These are phyloP conservation scores for Aspergillus mulundensis DNA, from an alignment of 495 filamentous ascomycete species.

Conservation along the genomic window DNA sequence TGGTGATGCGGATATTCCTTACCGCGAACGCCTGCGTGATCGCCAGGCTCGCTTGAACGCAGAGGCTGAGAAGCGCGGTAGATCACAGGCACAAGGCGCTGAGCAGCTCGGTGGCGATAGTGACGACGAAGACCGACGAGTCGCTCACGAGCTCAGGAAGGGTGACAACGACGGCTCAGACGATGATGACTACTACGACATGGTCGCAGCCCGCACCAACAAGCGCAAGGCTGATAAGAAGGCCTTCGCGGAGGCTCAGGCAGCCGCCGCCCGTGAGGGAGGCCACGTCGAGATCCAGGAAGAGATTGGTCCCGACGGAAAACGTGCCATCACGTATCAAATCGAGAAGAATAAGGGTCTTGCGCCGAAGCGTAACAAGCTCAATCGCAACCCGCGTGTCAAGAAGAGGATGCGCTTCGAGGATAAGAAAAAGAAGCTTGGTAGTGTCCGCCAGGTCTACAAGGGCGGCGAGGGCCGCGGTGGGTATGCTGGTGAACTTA, in stretches of 20 bases:
- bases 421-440: slow-evolving; percentile 91
- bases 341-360: slow-evolving; percentile 98
- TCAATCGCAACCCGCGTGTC: slow-evolving; percentile 87
- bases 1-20: slow-evolving; percentile 87
- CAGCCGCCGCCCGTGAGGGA: slow-evolving; percentile 50
- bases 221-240: slow-evolving; percentile 72
- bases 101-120: slow-evolving; percentile 64
- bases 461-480: slow-evolving; percentile 84
- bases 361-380: slow-evolving; percentile 83
- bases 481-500: slow-evolving; percentile 87
- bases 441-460: slow-evolving; percentile 74
- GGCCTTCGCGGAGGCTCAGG: slow-evolving; percentile 51
- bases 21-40: slow-evolving; percentile 81
- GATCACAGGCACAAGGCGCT: slow-evolving; percentile 55
- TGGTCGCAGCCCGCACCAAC: slow-evolving; percentile 66
- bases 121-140: slow-evolving; percentile 47
- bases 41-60: slow-evolving; percentile 77
- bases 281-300: slow-evolving; percentile 55
- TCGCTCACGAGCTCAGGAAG: slow-evolving; percentile 35
- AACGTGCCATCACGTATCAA: slow-evolving; percentile 82
- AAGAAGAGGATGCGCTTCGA: slow-evolving; percentile 97
- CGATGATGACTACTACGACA: slow-evolving; percentile 85
- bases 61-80: slow-evolving; percentile 81
- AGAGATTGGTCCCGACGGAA: slow-evolving; percentile 66
- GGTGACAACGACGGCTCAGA: slow-evolving; percentile 34